These are phyloP conservation scores for Sclerotiophoma versabilis DNA, from an alignment of 2,329 filamentous ascomycete species.

Conservation along the genomic window DNA sequence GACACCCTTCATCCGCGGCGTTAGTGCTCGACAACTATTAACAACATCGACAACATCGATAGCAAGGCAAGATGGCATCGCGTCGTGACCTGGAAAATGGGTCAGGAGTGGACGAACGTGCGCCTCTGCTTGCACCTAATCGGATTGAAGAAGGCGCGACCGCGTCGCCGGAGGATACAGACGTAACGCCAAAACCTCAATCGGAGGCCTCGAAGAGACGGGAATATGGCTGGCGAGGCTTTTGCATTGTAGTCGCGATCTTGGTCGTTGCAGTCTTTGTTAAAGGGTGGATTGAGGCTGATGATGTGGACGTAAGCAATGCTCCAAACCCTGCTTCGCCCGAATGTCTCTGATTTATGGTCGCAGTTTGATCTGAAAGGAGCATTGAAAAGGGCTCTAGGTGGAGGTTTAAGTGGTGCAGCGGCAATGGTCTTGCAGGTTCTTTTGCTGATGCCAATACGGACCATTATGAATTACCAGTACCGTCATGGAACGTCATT, in stretches of 20 bases:
- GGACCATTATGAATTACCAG: slow-evolving; percentile 44
- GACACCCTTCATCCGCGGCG: not conserved
- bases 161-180: slow-evolving; percentile 11
- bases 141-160: slow-evolving; percentile 2
- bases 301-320: slow-evolving; percentile 35
- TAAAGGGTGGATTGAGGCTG: slow-evolving; percentile 38
- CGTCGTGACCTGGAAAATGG: slow-evolving; percentile 19
- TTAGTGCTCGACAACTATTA: not conserved
- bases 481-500: slow-evolving; percentile 40
- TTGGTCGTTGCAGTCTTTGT: slow-evolving; percentile 29
- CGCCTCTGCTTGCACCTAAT: slow-evolving; percentile 28
- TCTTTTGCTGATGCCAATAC: slow-evolving; percentile 39
- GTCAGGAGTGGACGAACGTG: slow-evolving; percentile 24
- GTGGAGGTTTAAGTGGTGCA: slow-evolving; percentile 39
- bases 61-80: slow-evolving; percentile 17
- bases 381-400: slow-evolving; percentile 35
- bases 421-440: slow-evolving; percentile 43
- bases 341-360: not conserved
- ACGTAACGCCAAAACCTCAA: slow-evolving; percentile 18
- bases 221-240: slow-evolving; percentile 28
- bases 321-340: not conserved
- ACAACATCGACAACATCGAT: not conserved
- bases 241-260: slow-evolving; percentile 21
- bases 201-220: slow-evolving; percentile 22
- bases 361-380: slow-evolving; percentile 36